Evolutionary conservation across 345 rosid species (phyloP).

Genomic region (Sisymbrium irio): DNA sequence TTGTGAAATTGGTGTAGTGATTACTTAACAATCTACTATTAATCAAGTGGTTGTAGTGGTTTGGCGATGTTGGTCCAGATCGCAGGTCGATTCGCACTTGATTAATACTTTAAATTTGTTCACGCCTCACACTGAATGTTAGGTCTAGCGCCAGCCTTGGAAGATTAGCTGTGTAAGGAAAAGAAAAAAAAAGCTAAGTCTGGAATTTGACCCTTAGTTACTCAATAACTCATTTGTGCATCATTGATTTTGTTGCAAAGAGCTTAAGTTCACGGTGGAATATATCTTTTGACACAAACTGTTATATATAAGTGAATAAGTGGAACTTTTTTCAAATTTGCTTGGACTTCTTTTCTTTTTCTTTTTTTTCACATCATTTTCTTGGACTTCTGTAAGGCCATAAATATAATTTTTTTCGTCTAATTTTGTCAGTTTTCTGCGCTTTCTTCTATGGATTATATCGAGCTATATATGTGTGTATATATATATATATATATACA

Average conservation of each 20-base stretch:
- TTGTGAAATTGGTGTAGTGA: background rate
- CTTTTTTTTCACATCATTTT: too few species aligned
- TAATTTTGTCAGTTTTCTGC: background rate
- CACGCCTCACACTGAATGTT: background rate
- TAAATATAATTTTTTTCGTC: background rate
- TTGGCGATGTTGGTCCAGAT: constrained; percentile 10
- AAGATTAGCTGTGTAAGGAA: background rate
- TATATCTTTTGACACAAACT: background rate
- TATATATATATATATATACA: background rate
- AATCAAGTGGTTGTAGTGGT: background rate
- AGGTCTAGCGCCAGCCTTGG: background rate
- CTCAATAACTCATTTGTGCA: background rate
- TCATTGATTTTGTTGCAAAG: constrained; percentile 3
- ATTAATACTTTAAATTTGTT: constrained; percentile 3
- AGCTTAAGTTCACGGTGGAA: background rate
- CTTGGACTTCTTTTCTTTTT: background rate
- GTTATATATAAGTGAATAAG: background rate
- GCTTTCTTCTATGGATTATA: background rate
- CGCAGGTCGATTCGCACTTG: background rate
- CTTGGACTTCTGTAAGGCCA: background rate
- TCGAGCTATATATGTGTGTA: too few species aligned
- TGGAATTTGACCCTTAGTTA: background rate
- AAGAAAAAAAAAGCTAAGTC: background rate
- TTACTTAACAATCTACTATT: background rate
- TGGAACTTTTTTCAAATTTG: background rate